Conservation (phyloP, 139 green algal genomes). For the Chlamydomonas schloesseri region DNA sequence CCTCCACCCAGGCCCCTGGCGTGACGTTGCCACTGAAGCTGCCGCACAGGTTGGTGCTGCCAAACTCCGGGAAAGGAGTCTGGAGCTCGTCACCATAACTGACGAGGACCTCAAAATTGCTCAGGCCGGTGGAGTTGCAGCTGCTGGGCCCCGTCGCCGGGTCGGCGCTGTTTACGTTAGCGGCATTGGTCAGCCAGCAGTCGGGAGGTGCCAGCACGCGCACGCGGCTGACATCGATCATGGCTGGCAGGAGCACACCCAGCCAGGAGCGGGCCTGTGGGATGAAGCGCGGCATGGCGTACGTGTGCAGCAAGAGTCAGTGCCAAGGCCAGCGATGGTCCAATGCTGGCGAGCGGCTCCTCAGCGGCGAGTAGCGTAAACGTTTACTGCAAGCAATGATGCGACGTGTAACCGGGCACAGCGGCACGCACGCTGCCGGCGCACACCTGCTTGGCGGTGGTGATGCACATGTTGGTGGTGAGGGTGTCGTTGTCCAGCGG, state of each 20-base stretch:
- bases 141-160: no score
- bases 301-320: no score
- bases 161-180: background rate
- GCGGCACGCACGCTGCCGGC: no score
- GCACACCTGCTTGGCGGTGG: slow-evolving; percentile 1
- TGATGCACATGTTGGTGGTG: background rate
- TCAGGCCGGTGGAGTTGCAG: background rate
- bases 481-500: background rate
- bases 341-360: no score
- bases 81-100: background rate
- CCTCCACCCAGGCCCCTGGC: background rate
- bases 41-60: background rate
- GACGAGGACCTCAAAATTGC: background rate
- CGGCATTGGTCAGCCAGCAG: background rate
- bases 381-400: no score
- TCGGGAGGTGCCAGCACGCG: background rate
- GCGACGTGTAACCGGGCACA: no score
- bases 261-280: background rate
- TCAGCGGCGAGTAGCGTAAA: no score
- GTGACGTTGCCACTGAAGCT: background rate
- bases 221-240: background rate
- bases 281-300: no score
- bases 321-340: no score
- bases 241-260: background rate
- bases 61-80: background rate